Evolutionary conservation across 441 rosid genomes (phyloP).

Genomic region (Bruguiera hainesii): DNA sequence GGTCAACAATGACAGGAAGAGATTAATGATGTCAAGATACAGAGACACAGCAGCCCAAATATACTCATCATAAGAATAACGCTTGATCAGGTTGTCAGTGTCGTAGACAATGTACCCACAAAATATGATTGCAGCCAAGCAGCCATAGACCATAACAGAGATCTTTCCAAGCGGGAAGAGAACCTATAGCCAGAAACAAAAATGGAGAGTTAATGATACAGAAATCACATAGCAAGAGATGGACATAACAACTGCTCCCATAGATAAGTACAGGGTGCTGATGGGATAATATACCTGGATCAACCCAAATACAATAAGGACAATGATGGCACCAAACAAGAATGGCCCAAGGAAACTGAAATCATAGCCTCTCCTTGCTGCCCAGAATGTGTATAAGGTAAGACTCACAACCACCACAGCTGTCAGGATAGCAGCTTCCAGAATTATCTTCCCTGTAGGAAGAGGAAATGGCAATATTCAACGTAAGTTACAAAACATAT

Average conservation of each 20-base stretch:
- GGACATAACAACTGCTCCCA: neutral
- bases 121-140: conserved; percentile 67
- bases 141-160: conserved; percentile 76
- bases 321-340: conserved; percentile 56
- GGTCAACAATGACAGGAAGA: conserved; percentile 59
- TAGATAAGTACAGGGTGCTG: neutral
- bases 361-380: conserved; percentile 68
- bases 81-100: conserved; percentile 84
- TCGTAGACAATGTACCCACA: conserved; percentile 82
- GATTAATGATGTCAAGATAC: conserved; percentile 70
- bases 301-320: conserved; percentile 48
- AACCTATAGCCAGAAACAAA: conserved; percentile 46
- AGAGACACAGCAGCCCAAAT: conserved; percentile 78
- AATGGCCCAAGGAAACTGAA: conserved; percentile 76
- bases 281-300: conserved; percentile 45
- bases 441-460: conserved; percentile 60
- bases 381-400: conserved; percentile 84
- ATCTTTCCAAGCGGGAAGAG: conserved; percentile 69
- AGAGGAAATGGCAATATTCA: neutral
- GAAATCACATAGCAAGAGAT: neutral
- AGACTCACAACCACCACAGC: conserved; percentile 56
- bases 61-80: conserved; percentile 70
- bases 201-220: neutral
- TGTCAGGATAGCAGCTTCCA: conserved; percentile 63
- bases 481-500: no score